Base-by-base conservation (phyloP, 345 rosid species). In the Psidium guajava region DNA sequence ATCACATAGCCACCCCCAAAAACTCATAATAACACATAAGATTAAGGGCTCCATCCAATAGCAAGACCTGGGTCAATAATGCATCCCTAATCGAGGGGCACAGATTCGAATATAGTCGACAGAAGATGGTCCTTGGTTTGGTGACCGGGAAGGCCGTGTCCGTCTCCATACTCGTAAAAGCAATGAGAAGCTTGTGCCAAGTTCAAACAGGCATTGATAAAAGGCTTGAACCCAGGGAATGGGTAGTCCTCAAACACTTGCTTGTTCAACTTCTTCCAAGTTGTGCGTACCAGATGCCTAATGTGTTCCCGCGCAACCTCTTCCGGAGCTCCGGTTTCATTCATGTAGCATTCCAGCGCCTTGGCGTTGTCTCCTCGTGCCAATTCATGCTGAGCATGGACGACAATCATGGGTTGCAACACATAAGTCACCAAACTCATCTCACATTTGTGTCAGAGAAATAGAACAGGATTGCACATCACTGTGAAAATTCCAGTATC, bases 101-200 rank as follows among this genome's bases (percentile, higher is more conserved):
- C 36, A 21, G 75, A 56, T 73, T 75, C 82, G 50, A 73, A 32
- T 57, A 84, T 40, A 13, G 54, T 15, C 32, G 20, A 27, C 80
- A 22, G n/a, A 27, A 84, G 56, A 51, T 84, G 82, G 54, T 73
- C 27, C 64, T 54, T 36, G 58, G 86, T 77, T 24, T 85, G 64
- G 21, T 13, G 24, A 40, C n/a, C 77, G 14, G 85, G 85, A 40
- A 42, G 50, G 15, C 85, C 85, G 52, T 82, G 85, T 42, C 89
- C 89, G 47, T 87, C 89, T 1, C 87, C 87, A 51, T 82, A 73
- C 28, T 59, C 61, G 64, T 87, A 87, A 54, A 87, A 82, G 77
- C 21, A 82, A 20, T 85, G 87, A 52, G 87, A 83, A 5, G 82
- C 58, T 22, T 85, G 52, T 15, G 54, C 85, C 6, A 84, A 42